phyloP scores from a whole-genome alignment of 2,329 filamentous ascomycete genomes.

The Nemania bipapillata region DNA sequence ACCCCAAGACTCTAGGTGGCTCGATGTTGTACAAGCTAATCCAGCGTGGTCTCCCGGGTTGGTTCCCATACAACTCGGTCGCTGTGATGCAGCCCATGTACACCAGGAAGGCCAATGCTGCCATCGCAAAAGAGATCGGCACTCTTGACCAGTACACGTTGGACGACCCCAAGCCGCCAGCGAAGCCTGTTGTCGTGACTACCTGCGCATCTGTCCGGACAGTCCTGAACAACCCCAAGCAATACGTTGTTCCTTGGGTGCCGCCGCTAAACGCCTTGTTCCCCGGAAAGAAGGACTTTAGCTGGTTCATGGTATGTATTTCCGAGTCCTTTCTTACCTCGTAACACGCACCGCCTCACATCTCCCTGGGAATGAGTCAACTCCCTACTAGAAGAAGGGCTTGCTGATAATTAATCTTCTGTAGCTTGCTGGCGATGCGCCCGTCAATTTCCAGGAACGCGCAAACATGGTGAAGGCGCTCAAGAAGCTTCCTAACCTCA shows the following conservation, averaged over 20 bases:
- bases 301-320: constrained; percentile 58
- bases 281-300: constrained; percentile 53
- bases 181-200: constrained; percentile 47
- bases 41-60: constrained; percentile 58
- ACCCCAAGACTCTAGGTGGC: constrained; percentile 55
- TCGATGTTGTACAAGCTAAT: constrained; percentile 61
- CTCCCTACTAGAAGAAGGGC: no score
- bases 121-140: constrained; percentile 55
- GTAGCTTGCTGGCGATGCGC: background rate
- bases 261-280: constrained; percentile 50
- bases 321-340: no score
- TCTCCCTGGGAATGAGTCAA: no score
- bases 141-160: constrained; percentile 52
- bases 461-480: constrained; percentile 49
- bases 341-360: no score
- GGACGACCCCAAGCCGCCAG: constrained; percentile 53
- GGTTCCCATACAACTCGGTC: constrained; percentile 58
- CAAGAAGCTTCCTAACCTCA: constrained; percentile 51
- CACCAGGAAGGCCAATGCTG: constrained; percentile 56
- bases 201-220: constrained; percentile 49
- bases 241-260: constrained; percentile 53
- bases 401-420: no score
- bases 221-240: constrained; percentile 49
- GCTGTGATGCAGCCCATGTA: constrained; percentile 61
- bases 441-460: background rate